These are phyloP conservation scores for Fusarium tricinctum DNA, from an alignment of 2,329 filamentous ascomycete species.

Conservation along the genomic window DNA sequence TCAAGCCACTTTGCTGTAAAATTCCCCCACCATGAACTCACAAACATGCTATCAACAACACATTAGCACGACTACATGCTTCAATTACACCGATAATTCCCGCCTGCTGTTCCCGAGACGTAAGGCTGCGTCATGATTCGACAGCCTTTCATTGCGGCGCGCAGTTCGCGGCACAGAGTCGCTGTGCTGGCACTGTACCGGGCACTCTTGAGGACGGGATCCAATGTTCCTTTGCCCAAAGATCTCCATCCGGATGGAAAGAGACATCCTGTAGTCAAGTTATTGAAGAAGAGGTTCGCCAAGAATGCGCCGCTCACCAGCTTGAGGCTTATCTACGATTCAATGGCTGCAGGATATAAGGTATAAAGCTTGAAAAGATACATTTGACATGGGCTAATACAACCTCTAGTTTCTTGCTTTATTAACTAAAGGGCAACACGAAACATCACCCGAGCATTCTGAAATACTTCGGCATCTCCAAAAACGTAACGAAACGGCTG, in stretches of 20 bases:
- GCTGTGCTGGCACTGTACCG: constrained; percentile 79
- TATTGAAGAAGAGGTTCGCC: constrained; percentile 74
- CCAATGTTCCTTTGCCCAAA: constrained; percentile 65
- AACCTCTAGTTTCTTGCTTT: constrained; percentile 58
- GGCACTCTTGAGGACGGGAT: constrained; percentile 73
- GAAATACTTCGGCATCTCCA: constrained; percentile 60
- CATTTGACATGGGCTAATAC: constrained; percentile 12
- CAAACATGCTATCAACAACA: neutral
- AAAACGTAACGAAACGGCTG: constrained; percentile 43
- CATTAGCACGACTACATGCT: constrained; percentile 23
- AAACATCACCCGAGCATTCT: constrained; percentile 58
- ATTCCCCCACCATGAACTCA: constrained; percentile 15
- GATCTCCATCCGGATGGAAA: constrained; percentile 53
- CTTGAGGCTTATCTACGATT: constrained; percentile 70
- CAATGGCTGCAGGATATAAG: constrained; percentile 78
- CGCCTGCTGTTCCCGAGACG: neutral
- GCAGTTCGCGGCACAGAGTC: constrained; percentile 66
- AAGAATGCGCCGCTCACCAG: constrained; percentile 71
- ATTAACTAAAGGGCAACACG: constrained; percentile 55
- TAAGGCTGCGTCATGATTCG: constrained; percentile 47
- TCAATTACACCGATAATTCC: constrained; percentile 6
- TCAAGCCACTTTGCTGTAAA: constrained; percentile 23
- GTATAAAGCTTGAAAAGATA: constrained; percentile 52
- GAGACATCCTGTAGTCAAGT: constrained; percentile 64
- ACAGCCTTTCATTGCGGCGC: constrained; percentile 61